Percentiles rank a stretch among this genome's conserved stretches.
Evolutionary conservation across 495 filamentous ascomycete genomes (phyloP).

Genomic region (Penicillium nucicola): DNA sequence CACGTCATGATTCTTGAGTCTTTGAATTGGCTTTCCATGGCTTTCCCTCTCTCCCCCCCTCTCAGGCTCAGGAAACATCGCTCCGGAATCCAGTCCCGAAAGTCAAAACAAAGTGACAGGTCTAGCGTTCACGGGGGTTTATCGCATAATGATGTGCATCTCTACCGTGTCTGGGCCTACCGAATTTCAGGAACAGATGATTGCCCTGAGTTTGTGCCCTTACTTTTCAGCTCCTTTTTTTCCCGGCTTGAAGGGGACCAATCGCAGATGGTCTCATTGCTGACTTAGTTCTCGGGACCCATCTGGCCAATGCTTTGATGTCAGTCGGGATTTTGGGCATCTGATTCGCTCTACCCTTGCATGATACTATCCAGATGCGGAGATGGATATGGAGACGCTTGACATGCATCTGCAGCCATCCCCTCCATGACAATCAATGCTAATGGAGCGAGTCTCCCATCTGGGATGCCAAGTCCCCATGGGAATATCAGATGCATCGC

Average conservation of each 20-base stretch:
- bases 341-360: too few relatives aligned
- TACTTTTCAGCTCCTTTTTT: neutral
- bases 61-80: neutral
- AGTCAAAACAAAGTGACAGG: slow-evolving; percentile 10
- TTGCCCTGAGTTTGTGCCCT: too few relatives aligned
- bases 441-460: neutral
- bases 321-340: too few relatives aligned
- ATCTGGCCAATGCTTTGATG: too few relatives aligned
- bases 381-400: too few relatives aligned
- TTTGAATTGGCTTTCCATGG: neutral
- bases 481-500: neutral
- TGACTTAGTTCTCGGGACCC: too few relatives aligned
- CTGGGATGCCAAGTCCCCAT: neutral
- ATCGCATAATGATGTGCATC: slow-evolving; percentile 9
- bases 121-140: slow-evolving; percentile 1
- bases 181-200: too few relatives aligned
- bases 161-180: slow-evolving; percentile 2
- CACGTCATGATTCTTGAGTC: neutral
- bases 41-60: too few relatives aligned
- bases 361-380: too few relatives aligned
- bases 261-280: neutral
- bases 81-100: slow-evolving; percentile 1
- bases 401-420: too few relatives aligned
- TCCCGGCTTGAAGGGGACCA: neutral
- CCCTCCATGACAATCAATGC: too few relatives aligned